Base-by-base conservation (phyloP, 1,139 yeast genomes). In the Hansenula lynferdii region DNA sequence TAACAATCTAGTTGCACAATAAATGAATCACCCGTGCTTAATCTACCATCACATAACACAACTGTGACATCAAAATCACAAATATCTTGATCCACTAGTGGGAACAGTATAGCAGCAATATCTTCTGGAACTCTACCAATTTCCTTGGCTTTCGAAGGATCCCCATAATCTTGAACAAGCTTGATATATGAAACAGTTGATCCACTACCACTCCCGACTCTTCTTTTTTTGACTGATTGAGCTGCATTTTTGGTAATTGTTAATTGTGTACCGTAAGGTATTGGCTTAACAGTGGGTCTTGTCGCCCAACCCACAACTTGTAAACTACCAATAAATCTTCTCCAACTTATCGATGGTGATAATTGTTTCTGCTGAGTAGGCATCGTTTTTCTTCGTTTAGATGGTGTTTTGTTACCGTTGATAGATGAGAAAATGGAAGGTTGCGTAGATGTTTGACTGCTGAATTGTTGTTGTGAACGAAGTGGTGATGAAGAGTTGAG, bases 261-360 rank as follows among this genome's bases (percentile, higher is more conserved):
- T 33, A 81, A 56, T 20, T 53, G 58, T 28, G 83, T 75, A 15
- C 75, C 73, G 54, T 72, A 76, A 37, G 67, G 55, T 7, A 81
- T 61, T 0, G 80, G 72, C 33, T 64, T 65, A 30, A 69, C 51
- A 0, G 85, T 82, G 0, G 94, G 86, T 36, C 96, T 64, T 0
- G 95, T 86, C 10, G 95, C 89, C 85, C 90, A 83, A 2, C 87
- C 90, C 38, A 77, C 80, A 0, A 84, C 77, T 44, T 80, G 81
- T 21, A 86, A 51, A 1, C 87, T 70, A 0, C 97, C 97, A 19
- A 87, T 67, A 51, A 69, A 82, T 25, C 70, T 58, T 36, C 61
- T 53, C 69, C 69, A 65, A n/a, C 31, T 17, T 11, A 40, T 21
- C 6, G 19, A n/a, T 9, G 37, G 30, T 0, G 46, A 25, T 1